Evolutionary conservation across 345 rosid species (phyloP).

Genomic region (Gynandropsis gynandra): DNA sequence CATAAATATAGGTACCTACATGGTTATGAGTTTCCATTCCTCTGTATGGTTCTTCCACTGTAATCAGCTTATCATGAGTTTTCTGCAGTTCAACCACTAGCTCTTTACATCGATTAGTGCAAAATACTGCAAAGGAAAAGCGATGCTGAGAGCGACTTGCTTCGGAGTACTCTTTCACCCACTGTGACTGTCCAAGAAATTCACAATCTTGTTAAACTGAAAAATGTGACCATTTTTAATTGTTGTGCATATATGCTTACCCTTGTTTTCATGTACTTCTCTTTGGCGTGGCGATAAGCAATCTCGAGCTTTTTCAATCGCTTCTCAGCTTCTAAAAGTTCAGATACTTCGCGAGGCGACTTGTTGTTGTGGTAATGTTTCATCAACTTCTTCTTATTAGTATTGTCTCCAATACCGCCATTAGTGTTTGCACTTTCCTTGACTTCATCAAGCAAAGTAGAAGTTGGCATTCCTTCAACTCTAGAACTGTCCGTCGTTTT

Average conservation of each 20-base stretch:
- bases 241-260: slow-evolving; percentile 9
- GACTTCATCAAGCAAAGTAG: too few relatives aligned
- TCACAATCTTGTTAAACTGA: slow-evolving; percentile 1
- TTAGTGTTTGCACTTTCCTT: too few relatives aligned
- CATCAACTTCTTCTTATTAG: too few relatives aligned
- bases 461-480: too few relatives aligned
- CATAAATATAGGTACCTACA: background rate
- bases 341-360: too few relatives aligned
- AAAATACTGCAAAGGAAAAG: background rate
- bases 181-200: slow-evolving; percentile 7
- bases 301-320: slow-evolving; percentile 17
- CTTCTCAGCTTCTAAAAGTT: slow-evolving; percentile 6
- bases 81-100: slow-evolving; percentile 7
- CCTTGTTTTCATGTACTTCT: slow-evolving; percentile 9
- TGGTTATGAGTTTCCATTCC: background rate
- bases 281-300: slow-evolving; percentile 9
- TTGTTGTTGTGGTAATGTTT: too few relatives aligned
- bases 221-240: background rate
- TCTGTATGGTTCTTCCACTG: slow-evolving; percentile 8
- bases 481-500: too few relatives aligned
- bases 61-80: slow-evolving; percentile 6
- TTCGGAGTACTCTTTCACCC: background rate
- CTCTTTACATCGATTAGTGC: background rate
- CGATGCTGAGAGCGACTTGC: background rate
- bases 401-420: too few relatives aligned